Conservation (phyloP, 2,329 filamentous ascomycete genomes). For the Aspergillus calidoustus region DNA sequence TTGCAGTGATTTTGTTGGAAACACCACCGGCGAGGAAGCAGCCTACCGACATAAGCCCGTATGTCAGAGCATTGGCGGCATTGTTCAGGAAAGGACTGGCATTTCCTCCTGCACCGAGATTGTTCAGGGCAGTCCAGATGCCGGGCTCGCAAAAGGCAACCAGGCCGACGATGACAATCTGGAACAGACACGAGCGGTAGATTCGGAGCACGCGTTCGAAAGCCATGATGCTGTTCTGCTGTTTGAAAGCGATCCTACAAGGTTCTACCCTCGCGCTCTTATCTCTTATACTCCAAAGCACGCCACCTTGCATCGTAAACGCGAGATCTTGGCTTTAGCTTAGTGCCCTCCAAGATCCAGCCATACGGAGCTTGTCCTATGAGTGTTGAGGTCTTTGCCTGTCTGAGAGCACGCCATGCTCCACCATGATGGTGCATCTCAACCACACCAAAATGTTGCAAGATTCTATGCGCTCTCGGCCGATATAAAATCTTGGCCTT, state of each 20-base stretch:
- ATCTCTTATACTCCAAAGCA: conserved; percentile 1
- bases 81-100: conserved; percentile 13
- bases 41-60: conserved; percentile 14
- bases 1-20: conserved; percentile 12
- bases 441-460: background rate
- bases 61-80: conserved; percentile 13
- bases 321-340: conserved; percentile 1
- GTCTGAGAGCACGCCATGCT: conserved; percentile 12
- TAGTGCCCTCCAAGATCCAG: background rate
- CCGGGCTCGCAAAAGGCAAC: conserved; percentile 17
- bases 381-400: background rate
- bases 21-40: conserved; percentile 15
- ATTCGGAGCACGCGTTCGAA: background rate
- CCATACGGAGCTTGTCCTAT: background rate
- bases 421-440: conserved; percentile 6
- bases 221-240: conserved; percentile 1
- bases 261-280: background rate
- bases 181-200: conserved; percentile 17
- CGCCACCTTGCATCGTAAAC: conserved; percentile 2
- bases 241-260: background rate
- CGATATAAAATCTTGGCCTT: background rate
- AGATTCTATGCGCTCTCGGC: background rate
- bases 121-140: conserved; percentile 13
- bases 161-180: conserved; percentile 14
- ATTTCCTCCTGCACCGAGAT: conserved; percentile 13